Evolutionary conservation across 2,329 filamentous ascomycete species (phyloP).

Genomic region (Neofusicoccum laricinum): DNA sequence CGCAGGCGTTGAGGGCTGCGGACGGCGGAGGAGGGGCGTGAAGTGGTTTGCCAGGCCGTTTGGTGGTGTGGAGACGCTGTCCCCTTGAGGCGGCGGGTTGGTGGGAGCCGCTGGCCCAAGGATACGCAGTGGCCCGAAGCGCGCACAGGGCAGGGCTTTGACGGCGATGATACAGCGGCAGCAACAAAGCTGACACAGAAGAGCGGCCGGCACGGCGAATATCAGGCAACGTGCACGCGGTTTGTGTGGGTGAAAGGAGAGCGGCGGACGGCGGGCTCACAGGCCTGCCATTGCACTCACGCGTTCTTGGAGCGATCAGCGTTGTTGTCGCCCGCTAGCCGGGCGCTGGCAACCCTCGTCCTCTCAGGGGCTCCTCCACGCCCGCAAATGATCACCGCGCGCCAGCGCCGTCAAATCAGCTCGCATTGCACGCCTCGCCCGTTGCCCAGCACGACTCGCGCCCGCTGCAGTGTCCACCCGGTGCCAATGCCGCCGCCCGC

Average conservation of each 20-base stretch:
- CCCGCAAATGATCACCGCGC: background rate
- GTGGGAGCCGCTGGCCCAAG: background rate
- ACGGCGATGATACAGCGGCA: slow-evolving; percentile 10
- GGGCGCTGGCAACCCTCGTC: background rate
- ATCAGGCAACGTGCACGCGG: slow-evolving; percentile 6
- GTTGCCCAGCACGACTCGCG: slow-evolving; percentile 3
- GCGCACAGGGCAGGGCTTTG: slow-evolving; percentile 7
- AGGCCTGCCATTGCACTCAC: background rate
- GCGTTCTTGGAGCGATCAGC: slow-evolving; percentile 1
- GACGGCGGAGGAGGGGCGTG: background rate
- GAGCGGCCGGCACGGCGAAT: background rate
- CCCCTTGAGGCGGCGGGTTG: background rate
- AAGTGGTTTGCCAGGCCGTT: background rate
- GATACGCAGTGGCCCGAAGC: background rate
- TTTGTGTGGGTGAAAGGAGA: background rate
- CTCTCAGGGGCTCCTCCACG: background rate
- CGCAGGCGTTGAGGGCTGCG: background rate
- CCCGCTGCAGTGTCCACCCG: background rate
- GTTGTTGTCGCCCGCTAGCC: background rate
- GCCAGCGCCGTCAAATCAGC: background rate
- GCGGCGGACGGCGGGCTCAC: background rate
- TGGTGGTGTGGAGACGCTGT: background rate
- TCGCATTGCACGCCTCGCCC: background rate
- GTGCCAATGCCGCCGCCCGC: background rate
- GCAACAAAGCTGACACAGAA: background rate